Base-by-base conservation (phyloP, 116 monocot genomes). In the Dioscorea cayenensis region DNA sequence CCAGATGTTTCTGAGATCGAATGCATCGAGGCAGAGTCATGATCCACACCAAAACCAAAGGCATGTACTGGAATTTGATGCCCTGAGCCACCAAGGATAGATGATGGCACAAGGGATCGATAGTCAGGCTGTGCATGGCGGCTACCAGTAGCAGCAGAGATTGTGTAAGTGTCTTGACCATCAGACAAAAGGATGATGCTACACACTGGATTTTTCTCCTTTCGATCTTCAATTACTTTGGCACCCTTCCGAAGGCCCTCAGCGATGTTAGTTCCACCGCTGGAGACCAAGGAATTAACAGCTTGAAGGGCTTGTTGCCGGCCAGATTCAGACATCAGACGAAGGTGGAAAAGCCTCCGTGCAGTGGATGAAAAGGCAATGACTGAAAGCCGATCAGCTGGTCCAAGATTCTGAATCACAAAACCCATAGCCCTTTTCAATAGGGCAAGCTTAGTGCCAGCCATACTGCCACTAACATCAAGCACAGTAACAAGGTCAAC, bases 401-500 rank as follows among this genome's bases (percentile, higher is more conserved):
- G 72, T 0, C 80, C 80, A 55, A 89, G 85, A 60, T 80, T 85
- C 65, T 89, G 85, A 58, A 89, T 85, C 49, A 89, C 80, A 77
- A 89, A 89, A 0, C 82, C 77, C 89, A 89, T 85, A 1, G 89
- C 89, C 36, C 77, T 62, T 75, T 89, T 89, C 29, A 89, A 79
- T 38, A 85, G 38, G 63, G 84, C 82, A 68, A 89, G 75, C 73
- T 89, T 89, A 7, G 80, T 89, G 16, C 89, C 89, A 14, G 77
- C 69, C 89, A 89, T 89, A 80, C 89, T 89, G 32, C 85, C 80
- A 71, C 89, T 89, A n/a, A 85, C 78, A 67, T 89, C 89, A 65
- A 89, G 82, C 38, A 89, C 89, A 3, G 89, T 82, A 28, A 89
- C 79, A 29, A 89, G 82, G 50, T 89, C 89, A 27, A 89, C 64